Percentiles rank a stretch among this genome's conserved stretches.
Evolutionary conservation across 202 grass and related monocot species (phyloP).

Genomic region (Musa balbisiana): DNA sequence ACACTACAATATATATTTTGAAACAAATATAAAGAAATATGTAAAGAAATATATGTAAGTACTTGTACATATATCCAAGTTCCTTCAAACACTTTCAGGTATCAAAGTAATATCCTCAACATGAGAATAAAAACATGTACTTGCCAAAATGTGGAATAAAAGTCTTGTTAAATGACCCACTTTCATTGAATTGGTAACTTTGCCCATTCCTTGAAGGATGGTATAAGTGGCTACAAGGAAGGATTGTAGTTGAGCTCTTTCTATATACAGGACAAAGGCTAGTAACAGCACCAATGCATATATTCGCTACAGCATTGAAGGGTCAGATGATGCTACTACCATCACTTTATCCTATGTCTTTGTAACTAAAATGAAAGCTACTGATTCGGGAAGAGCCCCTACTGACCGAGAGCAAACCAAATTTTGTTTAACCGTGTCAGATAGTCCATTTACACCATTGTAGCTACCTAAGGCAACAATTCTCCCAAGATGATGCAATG

Average conservation of each 20-base stretch:
- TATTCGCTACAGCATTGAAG: too few relatives aligned
- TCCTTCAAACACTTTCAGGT: conserved; percentile 83
- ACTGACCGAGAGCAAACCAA: conserved; percentile 29
- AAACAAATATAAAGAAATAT: conserved; percentile 11
- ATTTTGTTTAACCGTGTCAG: conserved; percentile 30
- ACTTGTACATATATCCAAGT: conserved; percentile 61
- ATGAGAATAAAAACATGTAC: conserved; percentile 76
- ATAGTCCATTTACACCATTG: conserved; percentile 23
- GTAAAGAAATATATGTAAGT: conserved; percentile 20
- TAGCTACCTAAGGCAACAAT: conserved; percentile 39
- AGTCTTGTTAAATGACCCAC: conserved; percentile 55
- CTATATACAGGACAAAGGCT: too few relatives aligned
- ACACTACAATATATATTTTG: conserved; percentile 12
- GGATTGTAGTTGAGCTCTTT: too few relatives aligned
- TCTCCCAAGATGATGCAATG: conserved; percentile 73
- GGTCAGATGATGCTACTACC: conserved; percentile 8
- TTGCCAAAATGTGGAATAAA: conserved; percentile 73
- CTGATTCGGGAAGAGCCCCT: conserved; percentile 19
- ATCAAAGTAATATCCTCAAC: conserved; percentile 70
- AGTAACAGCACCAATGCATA: too few relatives aligned
- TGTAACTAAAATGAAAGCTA: conserved; percentile 43
- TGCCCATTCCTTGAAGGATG: too few relatives aligned
- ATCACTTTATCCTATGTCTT: conserved; percentile 60
- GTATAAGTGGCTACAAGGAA: too few relatives aligned
- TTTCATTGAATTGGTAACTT: too few relatives aligned